Conservation (phyloP, 352 stramenopile genomes). For the Stramenopiles sp. region DNA sequence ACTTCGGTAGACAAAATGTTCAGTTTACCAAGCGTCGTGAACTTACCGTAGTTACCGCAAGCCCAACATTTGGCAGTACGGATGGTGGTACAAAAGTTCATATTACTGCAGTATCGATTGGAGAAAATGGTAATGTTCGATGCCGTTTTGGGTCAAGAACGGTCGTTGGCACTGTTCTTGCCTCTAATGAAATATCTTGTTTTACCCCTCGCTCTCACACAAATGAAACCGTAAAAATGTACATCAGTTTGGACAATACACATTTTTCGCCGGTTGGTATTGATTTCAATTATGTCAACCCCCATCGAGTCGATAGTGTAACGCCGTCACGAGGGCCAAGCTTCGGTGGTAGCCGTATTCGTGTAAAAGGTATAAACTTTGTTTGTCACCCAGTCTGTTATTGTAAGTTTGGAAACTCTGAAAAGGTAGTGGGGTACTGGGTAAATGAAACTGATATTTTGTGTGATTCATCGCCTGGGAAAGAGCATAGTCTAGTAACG, state of each 20-base stretch:
- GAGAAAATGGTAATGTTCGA: not conserved
- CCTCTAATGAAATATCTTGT: constrained; percentile 7
- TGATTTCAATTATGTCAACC: not conserved
- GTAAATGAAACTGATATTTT: constrained; percentile 28
- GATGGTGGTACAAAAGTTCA: not conserved
- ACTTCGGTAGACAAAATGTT: too few species aligned
- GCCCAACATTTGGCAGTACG: not conserved
- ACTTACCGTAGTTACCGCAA: not conserved
- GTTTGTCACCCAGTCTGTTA: constrained; percentile 15
- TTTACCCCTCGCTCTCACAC: constrained; percentile 19
- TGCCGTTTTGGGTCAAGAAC: not conserved
- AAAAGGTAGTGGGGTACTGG: constrained; percentile 17
- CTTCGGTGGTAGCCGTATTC: constrained; percentile 12
- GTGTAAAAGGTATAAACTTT: constrained; percentile 20
- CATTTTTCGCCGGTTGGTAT: constrained; percentile 10
- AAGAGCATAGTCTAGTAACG: constrained; percentile 33
- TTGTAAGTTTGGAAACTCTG: constrained; percentile 20
- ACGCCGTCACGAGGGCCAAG: constrained; percentile 1
- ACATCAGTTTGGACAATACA: constrained; percentile 16
- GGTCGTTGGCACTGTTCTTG: not conserved
- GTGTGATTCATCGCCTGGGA: constrained; percentile 36
- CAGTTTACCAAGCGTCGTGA: constrained; percentile 14
- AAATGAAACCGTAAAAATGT: constrained; percentile 25
- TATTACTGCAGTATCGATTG: not conserved
- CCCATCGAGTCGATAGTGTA: constrained; percentile 14